phyloP scores from a whole-genome alignment of 2,329 filamentous ascomycete genomes.

The Aspergillus arachidicola region DNA sequence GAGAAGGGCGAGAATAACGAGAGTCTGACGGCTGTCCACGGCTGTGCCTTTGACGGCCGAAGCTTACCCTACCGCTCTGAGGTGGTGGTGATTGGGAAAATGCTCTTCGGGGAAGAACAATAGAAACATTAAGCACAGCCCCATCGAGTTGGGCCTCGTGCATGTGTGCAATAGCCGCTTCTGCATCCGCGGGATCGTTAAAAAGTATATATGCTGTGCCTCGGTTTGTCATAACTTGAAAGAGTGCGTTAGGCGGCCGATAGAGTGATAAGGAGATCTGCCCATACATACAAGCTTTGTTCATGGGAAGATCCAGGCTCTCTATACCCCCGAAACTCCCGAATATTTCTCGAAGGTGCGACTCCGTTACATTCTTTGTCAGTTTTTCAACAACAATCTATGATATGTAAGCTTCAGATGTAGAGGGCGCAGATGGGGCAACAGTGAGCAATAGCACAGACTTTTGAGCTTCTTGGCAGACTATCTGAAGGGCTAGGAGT shows the following conservation, averaged over 20 bases:
- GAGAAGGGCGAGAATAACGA: conserved; percentile 28
- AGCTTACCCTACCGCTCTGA: conserved; percentile 63
- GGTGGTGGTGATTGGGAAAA: conserved; percentile 79
- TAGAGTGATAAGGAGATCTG: neutral
- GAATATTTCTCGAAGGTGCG: conserved; percentile 90
- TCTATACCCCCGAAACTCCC: conserved; percentile 82
- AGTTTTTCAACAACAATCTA: conserved; percentile 95
- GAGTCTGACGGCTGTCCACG: conserved; percentile 29
- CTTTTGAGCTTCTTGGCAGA: conserved; percentile 41
- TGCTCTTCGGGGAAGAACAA: conserved; percentile 80
- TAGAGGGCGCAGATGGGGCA: neutral
- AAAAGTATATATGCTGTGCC: conserved; percentile 94
- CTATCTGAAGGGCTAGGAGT: conserved; percentile 28
- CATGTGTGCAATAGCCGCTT: conserved; percentile 92
- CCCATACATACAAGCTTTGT: conserved; percentile 69
- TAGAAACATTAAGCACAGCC: conserved; percentile 79
- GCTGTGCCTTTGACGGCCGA: conserved; percentile 50
- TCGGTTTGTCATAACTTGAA: conserved; percentile 78
- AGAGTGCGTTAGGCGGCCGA: neutral
- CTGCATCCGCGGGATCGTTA: conserved; percentile 73
- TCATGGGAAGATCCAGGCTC: conserved; percentile 88
- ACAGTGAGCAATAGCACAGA: conserved; percentile 15
- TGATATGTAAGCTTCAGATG: neutral
- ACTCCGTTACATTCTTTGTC: conserved; percentile 90
- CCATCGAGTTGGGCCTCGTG: conserved; percentile 95